Evolutionary conservation across 192 early-diverging fungal species (phyloP), one percentile per base, ranked within the genome.

Genomic region (Entomortierella parvispora): DNA sequence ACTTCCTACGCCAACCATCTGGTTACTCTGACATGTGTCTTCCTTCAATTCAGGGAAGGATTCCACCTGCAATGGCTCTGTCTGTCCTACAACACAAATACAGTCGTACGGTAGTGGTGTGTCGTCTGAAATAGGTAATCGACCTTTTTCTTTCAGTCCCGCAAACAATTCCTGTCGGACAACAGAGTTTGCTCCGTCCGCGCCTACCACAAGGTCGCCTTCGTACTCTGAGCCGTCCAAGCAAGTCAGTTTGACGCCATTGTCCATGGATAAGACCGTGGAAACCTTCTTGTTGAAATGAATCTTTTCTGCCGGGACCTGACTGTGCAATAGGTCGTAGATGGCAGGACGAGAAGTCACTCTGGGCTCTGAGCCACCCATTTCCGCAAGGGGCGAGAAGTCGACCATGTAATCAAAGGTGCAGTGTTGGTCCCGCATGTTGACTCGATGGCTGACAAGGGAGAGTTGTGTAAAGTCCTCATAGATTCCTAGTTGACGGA

Each of bases 171-270:
- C 25, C 22, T 67, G 56, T n/a, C 70, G 54, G 15, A 80, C 71
- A n/a, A 28, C 17, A 17, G 44, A 51, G 33, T 57, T 34, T 2
- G 61, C 69, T 0, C 79, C 79, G 40, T 80, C 79, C 2, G 78
- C 79, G 6, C 79, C 79, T 14, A 80, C 54, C 2, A 80, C 45
- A 23, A 80, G 40, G 18, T 80, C 79, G 0, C 79, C 79, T 7
- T 50, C 50, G 23, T 81, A 68, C 1, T 26, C 48, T 1, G 25
- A 49, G 28, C 67, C 57, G 33, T 80, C 79, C 8, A 34, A 33
- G 42, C 26, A 80, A 3, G 26, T 28, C 9, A 65, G 29, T 25
- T 29, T 62, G 10, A 80, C 75, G 9, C 55, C 37, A 2, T 71
- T 15, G 7, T 32, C 44, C 1, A 22, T 46, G 12, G 58, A 29